These are phyloP conservation scores for Hypoxylon sp. DNA, from an alignment of 2,329 filamentous ascomycete genomes.

Conservation along the genomic window DNA sequence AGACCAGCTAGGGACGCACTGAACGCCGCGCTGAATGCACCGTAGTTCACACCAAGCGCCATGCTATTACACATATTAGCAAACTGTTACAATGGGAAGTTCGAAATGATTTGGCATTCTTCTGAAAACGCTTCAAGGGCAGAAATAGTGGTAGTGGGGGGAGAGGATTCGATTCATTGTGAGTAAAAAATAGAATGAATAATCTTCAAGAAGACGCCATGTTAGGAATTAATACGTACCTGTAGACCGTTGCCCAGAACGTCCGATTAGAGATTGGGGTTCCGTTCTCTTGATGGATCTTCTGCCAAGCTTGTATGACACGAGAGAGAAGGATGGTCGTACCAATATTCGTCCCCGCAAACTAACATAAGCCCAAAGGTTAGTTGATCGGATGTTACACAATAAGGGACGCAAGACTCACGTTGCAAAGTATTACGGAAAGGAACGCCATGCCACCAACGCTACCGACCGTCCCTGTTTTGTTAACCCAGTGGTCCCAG, in stretches of 20 bases:
- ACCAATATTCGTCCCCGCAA: conserved; percentile 83
- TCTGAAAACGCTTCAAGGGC: neutral
- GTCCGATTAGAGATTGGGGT: conserved; percentile 72
- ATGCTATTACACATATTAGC: conserved; percentile 62
- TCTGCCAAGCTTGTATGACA: conserved; percentile 77
- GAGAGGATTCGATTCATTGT: neutral
- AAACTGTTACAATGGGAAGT: neutral
- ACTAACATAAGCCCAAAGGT: conserved; percentile 62
- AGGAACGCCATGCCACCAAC: conserved; percentile 82
- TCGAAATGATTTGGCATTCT: neutral
- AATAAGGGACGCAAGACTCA: conserved; percentile 60
- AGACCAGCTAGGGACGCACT: conserved; percentile 80
- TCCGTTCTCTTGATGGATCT: conserved; percentile 66
- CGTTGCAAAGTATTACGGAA: conserved; percentile 79
- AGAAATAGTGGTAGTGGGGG: neutral
- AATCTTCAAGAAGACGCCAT: too few species aligned
- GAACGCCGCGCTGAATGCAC: conserved; percentile 80
- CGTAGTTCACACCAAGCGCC: conserved; percentile 82
- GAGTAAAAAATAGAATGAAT: neutral
- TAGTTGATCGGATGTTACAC: conserved; percentile 1
- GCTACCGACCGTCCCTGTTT: conserved; percentile 77
- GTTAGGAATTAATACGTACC: conserved; percentile 25
- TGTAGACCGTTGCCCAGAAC: conserved; percentile 81
- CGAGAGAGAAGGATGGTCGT: conserved; percentile 81
- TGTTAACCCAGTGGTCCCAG: conserved; percentile 80